phyloP scores from a whole-genome alignment of 2,329 filamentous ascomycete genomes.

The Trichoderma oligosporum region DNA sequence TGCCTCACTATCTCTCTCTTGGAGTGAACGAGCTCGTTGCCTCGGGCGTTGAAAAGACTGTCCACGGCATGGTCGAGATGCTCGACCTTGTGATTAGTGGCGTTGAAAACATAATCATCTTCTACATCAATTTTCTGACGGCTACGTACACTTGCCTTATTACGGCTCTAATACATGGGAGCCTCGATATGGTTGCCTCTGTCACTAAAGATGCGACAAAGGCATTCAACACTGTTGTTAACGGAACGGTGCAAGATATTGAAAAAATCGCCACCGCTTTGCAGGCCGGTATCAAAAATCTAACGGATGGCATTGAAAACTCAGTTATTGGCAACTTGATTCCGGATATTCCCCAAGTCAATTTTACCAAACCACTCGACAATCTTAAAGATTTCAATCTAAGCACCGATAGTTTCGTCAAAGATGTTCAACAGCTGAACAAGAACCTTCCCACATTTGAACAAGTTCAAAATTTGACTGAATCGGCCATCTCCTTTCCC shows the following conservation, averaged over 20 bases:
- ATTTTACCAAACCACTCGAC: conserved; percentile 62
- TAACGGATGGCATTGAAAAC: conserved; percentile 42
- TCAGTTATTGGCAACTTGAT: conserved; percentile 50
- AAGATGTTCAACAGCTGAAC: conserved; percentile 69
- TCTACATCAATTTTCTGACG: conserved; percentile 87
- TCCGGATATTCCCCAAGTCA: conserved; percentile 48
- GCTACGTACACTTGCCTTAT: conserved; percentile 88
- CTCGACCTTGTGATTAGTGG: conserved; percentile 75
- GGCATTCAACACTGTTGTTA: conserved; percentile 48
- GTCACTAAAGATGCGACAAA: conserved; percentile 51
- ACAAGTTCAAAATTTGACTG: conserved; percentile 77
- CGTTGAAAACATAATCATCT: conserved; percentile 83
- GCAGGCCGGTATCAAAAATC: conserved; percentile 46
- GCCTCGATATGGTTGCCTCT: conserved; percentile 62
- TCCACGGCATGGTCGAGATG: conserved; percentile 75
- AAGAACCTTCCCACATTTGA: conserved; percentile 76
- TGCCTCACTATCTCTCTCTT: conserved; percentile 89
- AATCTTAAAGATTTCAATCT: conserved; percentile 68
- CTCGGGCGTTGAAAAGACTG: conserved; percentile 71
- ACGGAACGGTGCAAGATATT: conserved; percentile 56
- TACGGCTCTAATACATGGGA: conserved; percentile 75
- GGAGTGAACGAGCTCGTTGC: conserved; percentile 87
- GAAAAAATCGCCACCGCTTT: conserved; percentile 53
- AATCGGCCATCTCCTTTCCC: conserved; percentile 68
- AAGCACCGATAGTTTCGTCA: conserved; percentile 61